These are phyloP conservation scores for Tetrahymena thermophila DNA, from an alignment of 73 alveolate species.

Conservation along the genomic window DNA sequence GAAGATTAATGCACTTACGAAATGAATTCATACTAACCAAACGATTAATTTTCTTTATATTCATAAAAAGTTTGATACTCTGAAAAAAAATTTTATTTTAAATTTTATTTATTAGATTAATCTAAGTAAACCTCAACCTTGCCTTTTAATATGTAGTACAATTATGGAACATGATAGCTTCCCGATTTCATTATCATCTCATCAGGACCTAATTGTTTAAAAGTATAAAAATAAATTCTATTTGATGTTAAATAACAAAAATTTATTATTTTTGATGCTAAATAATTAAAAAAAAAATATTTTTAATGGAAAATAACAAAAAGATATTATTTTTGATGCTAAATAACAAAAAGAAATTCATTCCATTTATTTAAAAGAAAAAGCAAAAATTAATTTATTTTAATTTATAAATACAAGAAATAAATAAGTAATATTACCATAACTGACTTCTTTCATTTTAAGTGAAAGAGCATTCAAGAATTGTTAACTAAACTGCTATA, in stretches of 20 bases:
- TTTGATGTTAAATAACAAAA: no score
- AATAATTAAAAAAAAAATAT: no score
- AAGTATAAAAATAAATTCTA: no score
- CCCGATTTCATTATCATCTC: not conserved
- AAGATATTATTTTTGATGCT: no score
- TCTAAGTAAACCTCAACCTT: not conserved
- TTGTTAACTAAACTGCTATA: not conserved
- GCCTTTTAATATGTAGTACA: not conserved
- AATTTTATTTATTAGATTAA: not conserved
- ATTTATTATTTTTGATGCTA: no score
- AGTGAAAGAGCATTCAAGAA: not conserved
- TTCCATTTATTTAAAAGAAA: no score
- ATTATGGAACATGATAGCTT: not conserved
- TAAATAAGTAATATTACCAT: not conserved
- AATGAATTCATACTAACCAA: not conserved
- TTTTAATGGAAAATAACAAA: no score
- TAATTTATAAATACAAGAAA: not conserved
- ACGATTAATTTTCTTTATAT: not conserved
- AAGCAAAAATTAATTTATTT: no score
- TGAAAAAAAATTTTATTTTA: not conserved
- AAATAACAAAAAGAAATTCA: not conserved
- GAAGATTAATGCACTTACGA: not conserved
- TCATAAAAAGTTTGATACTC: not conserved
- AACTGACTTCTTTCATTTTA: not conserved
- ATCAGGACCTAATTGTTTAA: not conserved